Conservation (phyloP, 306 rosid genomes). For the Vigna angularis region DNA sequence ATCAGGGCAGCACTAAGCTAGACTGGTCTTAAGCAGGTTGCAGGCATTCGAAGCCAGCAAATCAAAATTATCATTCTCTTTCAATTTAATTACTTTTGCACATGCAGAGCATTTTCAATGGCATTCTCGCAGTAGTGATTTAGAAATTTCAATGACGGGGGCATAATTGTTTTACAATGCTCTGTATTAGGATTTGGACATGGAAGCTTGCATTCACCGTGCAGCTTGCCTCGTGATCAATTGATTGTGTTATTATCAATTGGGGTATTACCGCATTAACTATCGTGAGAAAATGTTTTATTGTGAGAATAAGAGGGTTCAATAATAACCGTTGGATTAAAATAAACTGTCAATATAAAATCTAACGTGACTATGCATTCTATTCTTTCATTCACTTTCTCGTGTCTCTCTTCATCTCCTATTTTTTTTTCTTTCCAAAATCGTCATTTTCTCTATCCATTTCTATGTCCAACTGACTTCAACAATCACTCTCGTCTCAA, state of each 20-base stretch:
- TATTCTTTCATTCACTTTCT: too few relatives aligned
- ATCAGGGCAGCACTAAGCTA: conserved; percentile 23
- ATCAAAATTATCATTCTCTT: conserved; percentile 10
- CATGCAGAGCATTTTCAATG: conserved; percentile 6
- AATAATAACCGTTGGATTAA: too few relatives aligned
- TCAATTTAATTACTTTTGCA: neutral
- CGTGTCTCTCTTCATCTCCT: too few relatives aligned
- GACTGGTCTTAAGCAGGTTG: neutral
- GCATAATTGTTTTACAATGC: conserved; percentile 15
- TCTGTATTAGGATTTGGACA: neutral
- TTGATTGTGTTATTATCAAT: neutral
- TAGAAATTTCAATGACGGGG: conserved; percentile 19
- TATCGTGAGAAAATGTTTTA: too few relatives aligned
- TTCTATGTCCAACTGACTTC: too few relatives aligned
- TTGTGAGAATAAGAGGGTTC: too few relatives aligned
- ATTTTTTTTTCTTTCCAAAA: too few relatives aligned
- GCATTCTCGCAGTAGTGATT: neutral
- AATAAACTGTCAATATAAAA: too few relatives aligned
- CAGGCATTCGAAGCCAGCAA: conserved; percentile 22
- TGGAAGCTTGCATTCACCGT: conserved; percentile 25
- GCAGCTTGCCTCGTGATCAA: conserved; percentile 18
- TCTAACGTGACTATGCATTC: too few relatives aligned
- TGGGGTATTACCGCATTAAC: neutral
- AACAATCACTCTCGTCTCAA: too few relatives aligned
- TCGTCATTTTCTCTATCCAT: too few relatives aligned